phyloP scores from a whole-genome alignment of 2,329 filamentous ascomycete genomes.

The Aurifilum marmelostoma region DNA sequence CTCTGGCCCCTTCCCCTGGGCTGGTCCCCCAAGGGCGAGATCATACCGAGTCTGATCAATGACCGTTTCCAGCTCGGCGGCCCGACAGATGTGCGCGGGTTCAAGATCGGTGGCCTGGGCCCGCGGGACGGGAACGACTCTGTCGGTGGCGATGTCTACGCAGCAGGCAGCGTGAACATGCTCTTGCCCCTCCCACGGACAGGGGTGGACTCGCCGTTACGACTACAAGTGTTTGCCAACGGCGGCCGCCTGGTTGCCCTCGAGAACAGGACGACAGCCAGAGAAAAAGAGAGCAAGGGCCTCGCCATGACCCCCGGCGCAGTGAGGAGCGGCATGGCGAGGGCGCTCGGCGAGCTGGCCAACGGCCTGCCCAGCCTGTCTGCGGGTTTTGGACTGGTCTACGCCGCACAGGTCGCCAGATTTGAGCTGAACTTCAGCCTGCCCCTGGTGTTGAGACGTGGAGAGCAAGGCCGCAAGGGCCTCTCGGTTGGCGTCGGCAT shows the following conservation, averaged over 20 bases:
- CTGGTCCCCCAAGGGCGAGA: conserved; percentile 51
- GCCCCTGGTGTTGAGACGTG: conserved; percentile 77
- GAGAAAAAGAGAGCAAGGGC: conserved; percentile 42
- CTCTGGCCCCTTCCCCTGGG: conserved; percentile 79
- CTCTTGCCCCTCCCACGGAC: conserved; percentile 82
- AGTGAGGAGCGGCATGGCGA: conserved; percentile 57
- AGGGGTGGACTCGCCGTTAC: conserved; percentile 80
- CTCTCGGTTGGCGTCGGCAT: conserved; percentile 95
- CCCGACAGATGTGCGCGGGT: conserved; percentile 91
- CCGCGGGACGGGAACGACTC: conserved; percentile 85
- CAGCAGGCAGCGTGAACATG: conserved; percentile 84
- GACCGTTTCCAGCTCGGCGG: conserved; percentile 95
- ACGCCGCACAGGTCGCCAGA: conserved; percentile 88
- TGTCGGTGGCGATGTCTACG: conserved; percentile 89
- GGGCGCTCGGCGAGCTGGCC: conserved; percentile 70
- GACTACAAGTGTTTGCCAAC: conserved; percentile 90
- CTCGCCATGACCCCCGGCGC: conserved; percentile 50
- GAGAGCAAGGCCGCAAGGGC: conserved; percentile 88
- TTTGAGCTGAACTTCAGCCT: conserved; percentile 97
- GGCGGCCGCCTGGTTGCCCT: conserved; percentile 83
- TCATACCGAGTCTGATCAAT: conserved; percentile 78
- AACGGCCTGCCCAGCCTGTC: conserved; percentile 82
- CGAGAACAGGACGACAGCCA: conserved; percentile 50
- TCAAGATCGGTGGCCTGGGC: conserved; percentile 85
- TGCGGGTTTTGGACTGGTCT: conserved; percentile 88